phyloP scores from a whole-genome alignment of 2,329 filamentous ascomycete species.

The Ceratocystis colombiana region DNA sequence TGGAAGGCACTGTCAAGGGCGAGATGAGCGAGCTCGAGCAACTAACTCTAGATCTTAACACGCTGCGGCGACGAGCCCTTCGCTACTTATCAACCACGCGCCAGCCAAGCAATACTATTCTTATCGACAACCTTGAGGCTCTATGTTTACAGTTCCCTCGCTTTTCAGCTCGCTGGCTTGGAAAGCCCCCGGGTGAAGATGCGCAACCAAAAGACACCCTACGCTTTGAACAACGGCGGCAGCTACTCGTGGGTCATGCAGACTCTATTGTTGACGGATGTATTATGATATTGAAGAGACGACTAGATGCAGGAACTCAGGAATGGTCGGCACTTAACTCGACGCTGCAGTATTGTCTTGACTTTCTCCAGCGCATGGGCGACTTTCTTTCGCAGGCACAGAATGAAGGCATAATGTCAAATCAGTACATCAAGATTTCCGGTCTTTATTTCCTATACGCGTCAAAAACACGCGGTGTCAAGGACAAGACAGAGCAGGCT shows the following conservation, averaged over 20 bases:
- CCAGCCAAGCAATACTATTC: constrained; percentile 25
- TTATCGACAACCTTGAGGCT: constrained; percentile 40
- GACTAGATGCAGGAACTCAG: constrained; percentile 40
- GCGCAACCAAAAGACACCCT: constrained; percentile 47
- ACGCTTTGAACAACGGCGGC: constrained; percentile 52
- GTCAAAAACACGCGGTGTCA: constrained; percentile 34
- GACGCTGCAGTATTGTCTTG: constrained; percentile 46
- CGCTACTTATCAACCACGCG: constrained; percentile 34
- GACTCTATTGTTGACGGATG: constrained; percentile 51
- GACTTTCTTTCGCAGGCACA: constrained; percentile 31
- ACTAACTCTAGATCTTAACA: constrained; percentile 47
- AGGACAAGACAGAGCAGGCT: constrained; percentile 35
- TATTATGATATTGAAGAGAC: constrained; percentile 45
- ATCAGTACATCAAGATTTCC: constrained; percentile 56
- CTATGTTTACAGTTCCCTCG: constrained; percentile 51
- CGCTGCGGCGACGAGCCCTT: constrained; percentile 46
- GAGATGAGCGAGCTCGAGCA: constrained; percentile 51
- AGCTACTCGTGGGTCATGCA: constrained; percentile 43
- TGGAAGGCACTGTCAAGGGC: constrained; percentile 52
- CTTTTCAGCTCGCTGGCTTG: constrained; percentile 52
- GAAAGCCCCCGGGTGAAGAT: constrained; percentile 44
- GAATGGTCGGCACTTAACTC: constrained; percentile 49
- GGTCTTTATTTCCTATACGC: constrained; percentile 57
- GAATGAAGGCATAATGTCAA: constrained; percentile 32
- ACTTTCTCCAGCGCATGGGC: constrained; percentile 45